Conservation (phyloP, 176 grass and related monocot genomes). For the Cocos nucifera region DNA sequence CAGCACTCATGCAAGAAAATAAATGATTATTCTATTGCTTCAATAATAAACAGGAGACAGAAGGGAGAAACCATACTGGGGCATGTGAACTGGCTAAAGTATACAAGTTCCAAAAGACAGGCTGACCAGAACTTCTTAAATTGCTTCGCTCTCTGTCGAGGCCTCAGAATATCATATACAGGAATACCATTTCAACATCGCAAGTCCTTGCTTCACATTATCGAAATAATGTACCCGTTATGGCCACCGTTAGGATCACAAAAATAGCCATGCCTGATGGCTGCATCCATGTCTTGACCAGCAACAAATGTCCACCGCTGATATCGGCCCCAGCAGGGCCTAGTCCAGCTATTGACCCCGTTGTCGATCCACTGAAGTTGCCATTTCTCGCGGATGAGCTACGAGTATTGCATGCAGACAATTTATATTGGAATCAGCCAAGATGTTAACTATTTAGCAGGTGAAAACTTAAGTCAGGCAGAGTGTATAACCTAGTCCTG, state of each 20-base stretch:
- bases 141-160: no score
- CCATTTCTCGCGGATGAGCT: conserved; percentile 29
- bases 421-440: neutral
- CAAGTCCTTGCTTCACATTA: neutral
- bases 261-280: neutral
- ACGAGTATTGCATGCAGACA: neutral
- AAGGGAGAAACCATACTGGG: no score
- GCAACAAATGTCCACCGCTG: conserved; percentile 10
- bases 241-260: conserved; percentile 9
- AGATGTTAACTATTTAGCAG: neutral
- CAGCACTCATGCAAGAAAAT: no score
- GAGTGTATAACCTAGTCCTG: neutral
- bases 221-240: neutral
- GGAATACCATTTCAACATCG: no score
- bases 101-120: no score
- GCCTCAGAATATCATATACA: no score
- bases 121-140: no score
- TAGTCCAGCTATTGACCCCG: conserved; percentile 16
- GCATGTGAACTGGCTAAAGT: no score
- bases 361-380: conserved; percentile 9
- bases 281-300: conserved; percentile 5
- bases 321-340: conserved; percentile 10
- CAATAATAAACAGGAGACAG: no score
- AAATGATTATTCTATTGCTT: no score
- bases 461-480: neutral